Evolutionary conservation across 169 alveolate genomes (phyloP).

Genomic region (Plasmodium gaboni): DNA sequence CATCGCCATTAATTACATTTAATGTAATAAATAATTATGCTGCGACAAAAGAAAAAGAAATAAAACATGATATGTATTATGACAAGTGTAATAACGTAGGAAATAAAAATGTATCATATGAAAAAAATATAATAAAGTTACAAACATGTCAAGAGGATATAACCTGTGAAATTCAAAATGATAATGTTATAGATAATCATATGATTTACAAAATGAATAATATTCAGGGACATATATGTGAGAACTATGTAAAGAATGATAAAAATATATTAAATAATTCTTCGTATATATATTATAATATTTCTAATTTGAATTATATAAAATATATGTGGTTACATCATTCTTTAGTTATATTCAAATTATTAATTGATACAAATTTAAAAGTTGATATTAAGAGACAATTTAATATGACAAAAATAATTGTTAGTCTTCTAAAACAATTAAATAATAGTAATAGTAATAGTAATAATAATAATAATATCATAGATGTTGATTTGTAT

Average conservation of each 20-base stretch:
- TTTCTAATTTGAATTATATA: constrained; percentile 9
- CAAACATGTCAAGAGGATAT: background rate
- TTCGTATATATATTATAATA: background rate
- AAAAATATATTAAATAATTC: background rate
- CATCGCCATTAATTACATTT: too few relatives aligned
- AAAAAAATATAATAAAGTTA: background rate
- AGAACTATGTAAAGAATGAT: background rate
- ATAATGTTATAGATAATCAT: background rate
- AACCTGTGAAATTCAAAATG: constrained; percentile 7
- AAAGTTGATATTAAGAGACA: constrained; percentile 45
- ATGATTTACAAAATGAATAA: background rate
- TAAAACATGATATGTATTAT: too few relatives aligned
- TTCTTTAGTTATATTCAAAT: constrained; percentile 20
- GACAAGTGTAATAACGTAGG: background rate
- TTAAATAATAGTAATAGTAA: background rate
- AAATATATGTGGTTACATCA: constrained; percentile 50
- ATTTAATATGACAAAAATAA: constrained; percentile 10
- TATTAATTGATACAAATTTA: constrained; percentile 27
- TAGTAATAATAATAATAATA: background rate
- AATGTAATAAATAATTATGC: too few relatives aligned
- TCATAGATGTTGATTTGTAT: constrained; percentile 3
- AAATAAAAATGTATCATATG: background rate
- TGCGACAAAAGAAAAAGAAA: too few relatives aligned
- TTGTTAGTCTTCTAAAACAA: constrained; percentile 23
- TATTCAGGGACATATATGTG: too few relatives aligned